Conservation (phyloP, 1,284 basidiomycete species). For the Chalciporus sp. region DNA sequence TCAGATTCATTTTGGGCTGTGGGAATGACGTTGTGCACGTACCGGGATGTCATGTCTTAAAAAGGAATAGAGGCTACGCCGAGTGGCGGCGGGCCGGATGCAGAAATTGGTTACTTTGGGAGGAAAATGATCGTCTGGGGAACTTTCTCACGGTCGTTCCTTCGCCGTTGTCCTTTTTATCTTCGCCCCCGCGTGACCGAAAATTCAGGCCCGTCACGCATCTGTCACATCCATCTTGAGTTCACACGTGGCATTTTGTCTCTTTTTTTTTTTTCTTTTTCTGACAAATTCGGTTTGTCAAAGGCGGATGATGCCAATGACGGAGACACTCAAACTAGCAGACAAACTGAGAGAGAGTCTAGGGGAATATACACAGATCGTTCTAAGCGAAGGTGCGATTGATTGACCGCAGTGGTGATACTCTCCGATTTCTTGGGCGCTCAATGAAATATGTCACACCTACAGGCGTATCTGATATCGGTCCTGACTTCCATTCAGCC, state of each 20-base stretch:
- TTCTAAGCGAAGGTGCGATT: conserved; percentile 13
- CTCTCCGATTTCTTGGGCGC: not conserved
- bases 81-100: conserved; percentile 42
- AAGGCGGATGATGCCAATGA: not conserved
- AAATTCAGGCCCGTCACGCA: conserved; percentile 28
- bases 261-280: not conserved
- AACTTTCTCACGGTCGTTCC: conserved; percentile 39
- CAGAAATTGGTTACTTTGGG: conserved; percentile 37
- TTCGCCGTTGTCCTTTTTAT: conserved; percentile 42
- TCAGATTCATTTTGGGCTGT: not conserved
- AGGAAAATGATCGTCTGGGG: conserved; percentile 44
- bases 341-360: not conserved
- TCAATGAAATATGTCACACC: not conserved
- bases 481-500: conserved; percentile 14
- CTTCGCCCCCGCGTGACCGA: conserved; percentile 36
- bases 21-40: conserved; percentile 22
- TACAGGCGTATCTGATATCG: not conserved
- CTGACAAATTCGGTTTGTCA: not conserved
- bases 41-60: conserved; percentile 72
- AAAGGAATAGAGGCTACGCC: conserved; percentile 40
- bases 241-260: conserved; percentile 10
- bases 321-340: no score
- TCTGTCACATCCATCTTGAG: conserved; percentile 24
- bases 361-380: conserved; percentile 15
- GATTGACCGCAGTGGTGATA: no score